These are phyloP conservation scores for Macaranga tanarius DNA, from an alignment of 441 rosid genomes.

Conservation along the genomic window DNA sequence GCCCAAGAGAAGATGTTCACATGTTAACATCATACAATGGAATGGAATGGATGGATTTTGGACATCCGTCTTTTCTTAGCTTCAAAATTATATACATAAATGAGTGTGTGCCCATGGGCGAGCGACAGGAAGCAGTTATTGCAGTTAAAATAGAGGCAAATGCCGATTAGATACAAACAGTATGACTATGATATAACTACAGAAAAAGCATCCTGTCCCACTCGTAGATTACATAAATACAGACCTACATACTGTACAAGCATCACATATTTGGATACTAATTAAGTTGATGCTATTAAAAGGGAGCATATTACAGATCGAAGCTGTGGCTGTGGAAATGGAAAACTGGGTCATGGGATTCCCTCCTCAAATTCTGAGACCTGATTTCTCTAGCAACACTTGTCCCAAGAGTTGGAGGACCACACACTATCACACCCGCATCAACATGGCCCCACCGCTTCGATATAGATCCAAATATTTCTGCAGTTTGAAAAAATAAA, in stretches of 20 bases:
- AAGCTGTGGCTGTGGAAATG: constrained; percentile 86
- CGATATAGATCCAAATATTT: constrained; percentile 49
- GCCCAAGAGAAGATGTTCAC: too few relatives aligned
- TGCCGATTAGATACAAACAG: not conserved
- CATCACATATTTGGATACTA: too few relatives aligned
- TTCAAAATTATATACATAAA: too few relatives aligned
- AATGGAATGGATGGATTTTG: too few relatives aligned
- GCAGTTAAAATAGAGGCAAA: not conserved
- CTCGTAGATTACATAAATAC: not conserved
- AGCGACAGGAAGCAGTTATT: too few relatives aligned
- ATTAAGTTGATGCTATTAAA: not conserved
- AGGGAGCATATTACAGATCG: constrained; percentile 41
- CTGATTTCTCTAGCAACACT: constrained; percentile 78
- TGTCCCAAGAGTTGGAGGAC: constrained; percentile 67
- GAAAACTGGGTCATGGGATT: constrained; percentile 44
- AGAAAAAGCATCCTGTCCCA: too few relatives aligned
- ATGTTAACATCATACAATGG: too few relatives aligned
- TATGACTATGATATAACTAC: not conserved
- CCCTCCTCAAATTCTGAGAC: constrained; percentile 50
- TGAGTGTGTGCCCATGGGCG: too few relatives aligned
- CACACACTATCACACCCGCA: constrained; percentile 81
- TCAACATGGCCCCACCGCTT: constrained; percentile 72
- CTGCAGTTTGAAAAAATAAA: constrained; percentile 39
- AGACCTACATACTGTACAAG: not conserved
- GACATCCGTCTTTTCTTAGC: too few relatives aligned